These are phyloP conservation scores for Pseudocercospora macadamiae DNA, from an alignment of 2,329 filamentous ascomycete genomes.

Conservation along the genomic window DNA sequence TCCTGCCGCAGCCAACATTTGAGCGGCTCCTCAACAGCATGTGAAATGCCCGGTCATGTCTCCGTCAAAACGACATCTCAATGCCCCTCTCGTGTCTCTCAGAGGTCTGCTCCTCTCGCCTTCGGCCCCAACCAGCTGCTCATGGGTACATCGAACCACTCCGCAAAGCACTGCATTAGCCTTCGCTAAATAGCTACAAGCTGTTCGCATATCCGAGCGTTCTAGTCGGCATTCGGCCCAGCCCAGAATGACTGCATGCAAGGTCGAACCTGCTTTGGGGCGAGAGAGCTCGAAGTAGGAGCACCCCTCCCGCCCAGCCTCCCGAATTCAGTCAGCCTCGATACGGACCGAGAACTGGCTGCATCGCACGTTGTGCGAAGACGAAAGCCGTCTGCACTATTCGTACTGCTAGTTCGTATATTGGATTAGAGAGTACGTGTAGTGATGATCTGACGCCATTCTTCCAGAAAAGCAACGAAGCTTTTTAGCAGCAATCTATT, in stretches of 20 bases:
- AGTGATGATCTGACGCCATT: background rate
- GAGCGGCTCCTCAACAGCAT: background rate
- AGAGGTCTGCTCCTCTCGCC: background rate
- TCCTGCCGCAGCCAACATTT: background rate
- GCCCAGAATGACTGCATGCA: background rate
- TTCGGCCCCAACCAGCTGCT: background rate
- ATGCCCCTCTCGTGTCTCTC: background rate
- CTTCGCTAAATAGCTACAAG: background rate
- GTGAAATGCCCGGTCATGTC: background rate
- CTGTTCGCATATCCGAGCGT: background rate
- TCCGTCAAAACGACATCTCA: too few relatives aligned
- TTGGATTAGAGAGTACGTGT: background rate
- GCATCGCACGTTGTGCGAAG: background rate
- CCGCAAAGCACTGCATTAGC: background rate
- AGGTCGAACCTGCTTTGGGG: constrained; percentile 1
- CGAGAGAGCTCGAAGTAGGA: background rate
- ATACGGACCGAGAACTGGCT: background rate
- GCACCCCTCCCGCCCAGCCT: too few relatives aligned
- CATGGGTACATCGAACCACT: background rate
- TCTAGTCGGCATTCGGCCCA: background rate
- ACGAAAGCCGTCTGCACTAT: background rate
- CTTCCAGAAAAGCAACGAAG: background rate
- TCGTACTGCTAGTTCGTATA: background rate
- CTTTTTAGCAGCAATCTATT: constrained; percentile 3
- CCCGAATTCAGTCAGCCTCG: background rate